Percentiles rank a stretch among this genome's conserved stretches.
phyloP scores from a whole-genome alignment of 495 filamentous ascomycete species.

The Xylaria cubensis region DNA sequence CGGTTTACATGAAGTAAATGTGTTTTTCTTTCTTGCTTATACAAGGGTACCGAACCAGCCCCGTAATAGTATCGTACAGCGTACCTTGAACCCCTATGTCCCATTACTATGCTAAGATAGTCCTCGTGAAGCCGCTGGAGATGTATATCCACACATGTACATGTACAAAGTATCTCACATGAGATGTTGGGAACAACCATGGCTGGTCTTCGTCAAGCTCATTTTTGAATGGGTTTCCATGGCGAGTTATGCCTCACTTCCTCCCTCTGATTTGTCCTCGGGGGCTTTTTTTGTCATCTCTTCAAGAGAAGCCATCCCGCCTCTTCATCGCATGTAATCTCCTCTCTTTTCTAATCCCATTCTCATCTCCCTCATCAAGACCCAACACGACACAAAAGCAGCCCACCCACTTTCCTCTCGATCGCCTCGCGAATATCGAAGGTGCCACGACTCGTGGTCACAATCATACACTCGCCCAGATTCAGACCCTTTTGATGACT shows the following conservation, averaged over 20 bases:
- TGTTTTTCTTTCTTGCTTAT: neutral
- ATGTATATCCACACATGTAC: conserved; percentile 21
- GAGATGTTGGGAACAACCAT: conserved; percentile 7
- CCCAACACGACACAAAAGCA: conserved; percentile 76
- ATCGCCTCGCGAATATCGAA: conserved; percentile 88
- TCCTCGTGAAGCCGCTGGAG: neutral
- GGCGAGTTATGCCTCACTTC: neutral
- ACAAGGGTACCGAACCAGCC: neutral
- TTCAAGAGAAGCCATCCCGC: neutral
- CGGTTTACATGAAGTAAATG: neutral
- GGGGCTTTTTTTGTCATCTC: neutral
- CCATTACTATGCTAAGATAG: neutral
- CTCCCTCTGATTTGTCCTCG: neutral
- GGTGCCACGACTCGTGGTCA: conserved; percentile 80
- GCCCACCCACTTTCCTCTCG: conserved; percentile 81
- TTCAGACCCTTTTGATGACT: conserved; percentile 74
- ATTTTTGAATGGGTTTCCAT: neutral
- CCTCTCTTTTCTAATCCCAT: neutral
- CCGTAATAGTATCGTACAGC: neutral
- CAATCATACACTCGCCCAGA: conserved; percentile 83
- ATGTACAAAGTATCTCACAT: conserved; percentile 19
- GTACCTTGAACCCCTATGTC: neutral
- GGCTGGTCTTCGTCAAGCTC: neutral
- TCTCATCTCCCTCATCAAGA: conserved; percentile 11
- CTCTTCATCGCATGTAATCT: neutral